Evolutionary conservation across 495 filamentous ascomycete genomes (phyloP).

Genomic region (Daldinia grandis): DNA sequence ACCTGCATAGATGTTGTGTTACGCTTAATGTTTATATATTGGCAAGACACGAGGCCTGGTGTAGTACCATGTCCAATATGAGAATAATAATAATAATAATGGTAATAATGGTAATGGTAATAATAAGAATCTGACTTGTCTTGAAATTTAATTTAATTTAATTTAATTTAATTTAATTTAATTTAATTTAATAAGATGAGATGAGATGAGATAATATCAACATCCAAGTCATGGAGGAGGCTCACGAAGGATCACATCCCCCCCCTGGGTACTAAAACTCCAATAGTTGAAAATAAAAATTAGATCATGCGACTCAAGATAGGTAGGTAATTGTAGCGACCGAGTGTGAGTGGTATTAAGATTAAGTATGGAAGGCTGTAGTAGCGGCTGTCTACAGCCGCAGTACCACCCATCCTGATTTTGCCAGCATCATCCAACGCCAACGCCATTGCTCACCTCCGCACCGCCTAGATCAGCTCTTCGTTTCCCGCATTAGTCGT

Average conservation of each 20-base stretch:
- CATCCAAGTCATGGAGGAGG: background rate
- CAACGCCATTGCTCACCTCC: slow-evolving; percentile 29
- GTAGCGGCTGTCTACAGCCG: slow-evolving; percentile 20
- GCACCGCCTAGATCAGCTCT: slow-evolving; percentile 19
- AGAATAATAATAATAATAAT: too few relatives aligned
- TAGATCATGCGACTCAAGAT: background rate
- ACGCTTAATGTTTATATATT: background rate
- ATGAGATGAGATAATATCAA: background rate
- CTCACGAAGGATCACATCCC: background rate
- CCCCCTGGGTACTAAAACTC: background rate
- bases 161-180: background rate
- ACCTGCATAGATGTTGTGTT: background rate
- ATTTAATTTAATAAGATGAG: background rate
- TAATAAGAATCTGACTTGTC: too few relatives aligned
- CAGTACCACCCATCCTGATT: slow-evolving; percentile 17
- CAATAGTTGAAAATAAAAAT: background rate
- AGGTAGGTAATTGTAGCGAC: slow-evolving; percentile 18
- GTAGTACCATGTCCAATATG: background rate
- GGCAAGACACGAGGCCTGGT: background rate
- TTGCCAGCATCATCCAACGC: slow-evolving; percentile 32
- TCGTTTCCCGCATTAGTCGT: slow-evolving; percentile 36
- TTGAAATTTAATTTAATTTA: too few relatives aligned
- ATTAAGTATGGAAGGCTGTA: slow-evolving; percentile 26
- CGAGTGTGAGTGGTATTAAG: slow-evolving; percentile 34
- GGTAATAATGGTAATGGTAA: too few relatives aligned